Evolutionary conservation across 192 early-diverging fungal species (phyloP).

Genomic region (Podila minutissima): DNA sequence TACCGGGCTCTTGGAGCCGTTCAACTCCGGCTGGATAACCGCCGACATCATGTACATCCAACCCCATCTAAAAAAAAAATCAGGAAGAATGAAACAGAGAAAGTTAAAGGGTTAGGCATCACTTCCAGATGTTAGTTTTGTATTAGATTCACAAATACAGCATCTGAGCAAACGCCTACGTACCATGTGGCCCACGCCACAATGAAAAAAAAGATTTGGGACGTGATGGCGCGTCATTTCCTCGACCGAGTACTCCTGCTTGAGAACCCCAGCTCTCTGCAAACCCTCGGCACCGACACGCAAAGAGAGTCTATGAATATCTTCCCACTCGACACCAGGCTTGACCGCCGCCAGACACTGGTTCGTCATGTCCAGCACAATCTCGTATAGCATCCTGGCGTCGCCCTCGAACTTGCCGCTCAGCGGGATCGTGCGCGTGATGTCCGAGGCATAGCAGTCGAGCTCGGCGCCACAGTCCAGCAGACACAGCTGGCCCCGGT

Average conservation of each 20-base stretch:
- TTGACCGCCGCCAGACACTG: constrained; percentile 74
- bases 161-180: too few relatives aligned
- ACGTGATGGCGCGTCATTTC: constrained; percentile 71
- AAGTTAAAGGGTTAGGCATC: too few relatives aligned
- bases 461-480: constrained; percentile 91
- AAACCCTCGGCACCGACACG: constrained; percentile 72
- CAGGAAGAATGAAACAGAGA: too few relatives aligned
- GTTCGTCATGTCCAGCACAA: constrained; percentile 87
- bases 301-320: constrained; percentile 85
- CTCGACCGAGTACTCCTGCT: constrained; percentile 65
- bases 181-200: constrained; percentile 76
- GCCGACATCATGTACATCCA: constrained; percentile 93
- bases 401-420: constrained; percentile 77
- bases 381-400: constrained; percentile 82
- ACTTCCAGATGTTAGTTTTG: too few relatives aligned
- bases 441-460: constrained; percentile 87
- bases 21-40: constrained; percentile 84
- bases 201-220: constrained; percentile 73
- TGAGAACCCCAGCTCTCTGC: constrained; percentile 75
- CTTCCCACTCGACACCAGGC: constrained; percentile 87
- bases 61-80: constrained; percentile 76
- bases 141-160: too few relatives aligned
- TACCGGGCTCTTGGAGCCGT: constrained; percentile 75
- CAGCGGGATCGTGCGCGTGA: constrained; percentile 90
- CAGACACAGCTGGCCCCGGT: constrained; percentile 60